Percentiles rank a stretch among this genome's conserved stretches.
Conservation (phyloP, 805 yeast genomes). For the Blastobotrys robertii region DNA sequence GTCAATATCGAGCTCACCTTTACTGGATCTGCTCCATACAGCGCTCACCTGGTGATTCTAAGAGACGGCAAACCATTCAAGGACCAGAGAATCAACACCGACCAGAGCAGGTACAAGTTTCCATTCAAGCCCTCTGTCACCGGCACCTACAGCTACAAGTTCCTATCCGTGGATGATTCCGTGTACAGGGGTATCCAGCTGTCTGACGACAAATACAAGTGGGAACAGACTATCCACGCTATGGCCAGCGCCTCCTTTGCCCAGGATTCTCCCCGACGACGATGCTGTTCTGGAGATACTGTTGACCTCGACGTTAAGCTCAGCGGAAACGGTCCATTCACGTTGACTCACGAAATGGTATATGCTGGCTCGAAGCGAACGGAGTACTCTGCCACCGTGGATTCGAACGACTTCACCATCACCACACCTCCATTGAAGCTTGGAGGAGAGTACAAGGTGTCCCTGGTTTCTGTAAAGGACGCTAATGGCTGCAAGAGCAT, state of each 20-base stretch:
- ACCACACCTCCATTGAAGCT: slow-evolving; percentile 42
- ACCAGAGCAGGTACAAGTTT: slow-evolving; percentile 41
- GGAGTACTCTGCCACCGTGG: slow-evolving; percentile 35
- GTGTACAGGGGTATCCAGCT: slow-evolving; percentile 37
- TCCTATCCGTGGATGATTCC: slow-evolving; percentile 54
- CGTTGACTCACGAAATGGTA: slow-evolving; percentile 56
- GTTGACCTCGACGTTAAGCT: slow-evolving; percentile 46
- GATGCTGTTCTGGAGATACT: slow-evolving; percentile 40
- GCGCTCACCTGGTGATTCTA: slow-evolving; percentile 47
- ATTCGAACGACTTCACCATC: slow-evolving; percentile 32
- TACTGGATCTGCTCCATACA: slow-evolving; percentile 77
- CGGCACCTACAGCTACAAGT: slow-evolving; percentile 71
- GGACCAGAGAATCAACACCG: slow-evolving; percentile 23
- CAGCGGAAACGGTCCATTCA: slow-evolving; percentile 74
- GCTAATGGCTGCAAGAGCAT: slow-evolving; percentile 71
- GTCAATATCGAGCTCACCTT: slow-evolving; percentile 59
- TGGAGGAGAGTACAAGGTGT: slow-evolving; percentile 68
- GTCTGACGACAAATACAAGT: slow-evolving; percentile 12
- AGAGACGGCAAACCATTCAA: slow-evolving; percentile 27
- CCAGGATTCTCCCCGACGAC: slow-evolving; percentile 13
- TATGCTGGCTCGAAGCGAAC: slow-evolving; percentile 45
- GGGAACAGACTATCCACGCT: slow-evolving; percentile 27
- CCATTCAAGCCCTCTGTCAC: slow-evolving; percentile 69
- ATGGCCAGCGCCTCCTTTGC: slow-evolving; percentile 33
- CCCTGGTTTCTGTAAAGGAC: slow-evolving; percentile 59